Evolutionary conservation across 345 rosid species (phyloP), one percentile per base, ranked within the genome.

Genomic region (Arabidopsis suecica): DNA sequence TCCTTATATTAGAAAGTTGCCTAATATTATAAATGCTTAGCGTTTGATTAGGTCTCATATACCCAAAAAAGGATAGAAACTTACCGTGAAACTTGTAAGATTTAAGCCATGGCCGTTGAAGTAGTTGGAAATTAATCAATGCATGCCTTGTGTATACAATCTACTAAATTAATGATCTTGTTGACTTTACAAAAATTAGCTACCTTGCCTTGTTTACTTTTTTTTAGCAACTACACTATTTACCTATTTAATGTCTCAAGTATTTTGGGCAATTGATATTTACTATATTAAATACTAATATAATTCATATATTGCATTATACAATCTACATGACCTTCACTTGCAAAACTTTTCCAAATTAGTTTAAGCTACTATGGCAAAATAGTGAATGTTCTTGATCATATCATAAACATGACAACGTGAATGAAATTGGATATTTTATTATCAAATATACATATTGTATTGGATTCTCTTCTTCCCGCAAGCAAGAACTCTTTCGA

Each of bases 101-200:
- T 50, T 61, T 51, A 75, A 75, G 38, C 69, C 62, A 30, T 75
- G 64, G 42, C 64, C 70, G 79, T 44, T 53, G 79, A 61, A 70
- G 76, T 77, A 36, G 76, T 70, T 77, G 76, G 38, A 70, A 55
- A 37, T 55, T 47, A 71, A 56, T 71, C 61, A 65, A 77, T 71
- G 76, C 72, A 65, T 64, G 67, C 8, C 76, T 60, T 54, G 2
- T 47, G 45, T 61, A 70, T 33, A 61, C 22, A 16, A 36, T 54
- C 45, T 18, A 44, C 22, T 41, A 23, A 9, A 9, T 59, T 75
- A 32, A 41, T 51, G 48, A 68, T 13, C 13, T 75, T 75, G 62
- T 75, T 75, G 73, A 75, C 68, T 68, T 73, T 11, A 71, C 59
- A 34, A 60, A 33, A 36, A 5, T 61, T 45, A 61, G 60, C 33